Base-by-base conservation (phyloP, 495 filamentous ascomycete species). In the Oidiodendron maius region DNA sequence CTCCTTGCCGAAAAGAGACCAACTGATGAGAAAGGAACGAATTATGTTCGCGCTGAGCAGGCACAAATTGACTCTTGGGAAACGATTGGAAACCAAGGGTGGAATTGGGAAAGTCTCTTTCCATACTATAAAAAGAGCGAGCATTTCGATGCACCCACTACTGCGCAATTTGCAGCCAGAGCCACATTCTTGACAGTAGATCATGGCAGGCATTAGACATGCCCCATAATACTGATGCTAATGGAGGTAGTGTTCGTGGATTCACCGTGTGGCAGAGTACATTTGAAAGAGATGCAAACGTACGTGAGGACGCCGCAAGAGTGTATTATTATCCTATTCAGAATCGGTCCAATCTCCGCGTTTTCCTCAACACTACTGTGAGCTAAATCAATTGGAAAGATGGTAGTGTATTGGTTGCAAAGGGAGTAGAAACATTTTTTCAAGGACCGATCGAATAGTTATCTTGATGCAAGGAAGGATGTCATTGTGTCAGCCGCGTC, bases 271-370 rank as follows among this genome's bases (percentile, higher is more conserved):
- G 64, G 59, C 72, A 69, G 4, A 61, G 62, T 44, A 65, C 61
- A n/a, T 18, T 67, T 3, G 61, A 65, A 22, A 48, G 59, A 32
- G 59, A 61, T 18, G 55, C 51, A 17, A 57, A 62, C 48, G 11
- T 64, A 10, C 57, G 64, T 1, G 56, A 54, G 44, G 61, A 65
- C 21, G 53, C 64, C 1, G 63, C 59, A 12, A 53, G 68, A 17
- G 66, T 71, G 5, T 76, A 71, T 53, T 76, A 70, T 52, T 70
- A 67, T 51, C 67, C 71, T 1, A 44, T 71, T 12, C 56, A 67
- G 38, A 58, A 63, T 2, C 46, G 58, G 25, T 59, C 56, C 0
- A 73, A 69, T 22, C 25, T 49, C 1, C 16, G 21, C 35, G 13
- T 49, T 3, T 49, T 49, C 15, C 64, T 77, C 40, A 57, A 65